Percentiles rank a stretch among this genome's conserved stretches.
phyloP scores from a whole-genome alignment of 352 stramenopile genomes.

The Globisporangium lucens region DNA sequence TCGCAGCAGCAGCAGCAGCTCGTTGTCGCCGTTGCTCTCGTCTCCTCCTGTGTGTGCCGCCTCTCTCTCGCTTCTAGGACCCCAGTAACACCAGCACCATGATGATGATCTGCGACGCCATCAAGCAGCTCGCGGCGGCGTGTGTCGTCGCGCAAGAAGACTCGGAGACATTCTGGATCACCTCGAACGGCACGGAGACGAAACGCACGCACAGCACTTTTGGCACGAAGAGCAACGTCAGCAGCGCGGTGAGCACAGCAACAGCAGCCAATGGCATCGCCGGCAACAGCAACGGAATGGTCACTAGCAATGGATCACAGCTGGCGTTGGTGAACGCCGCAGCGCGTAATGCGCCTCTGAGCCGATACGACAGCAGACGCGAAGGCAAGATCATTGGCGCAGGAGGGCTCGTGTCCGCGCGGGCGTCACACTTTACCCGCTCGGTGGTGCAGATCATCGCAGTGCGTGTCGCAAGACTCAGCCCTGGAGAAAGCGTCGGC shows the following conservation, averaged over 20 bases:
- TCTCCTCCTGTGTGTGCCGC: not conserved
- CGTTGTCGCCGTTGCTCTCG: not conserved
- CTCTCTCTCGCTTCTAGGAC: not conserved
- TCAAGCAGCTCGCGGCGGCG: slow-evolving; percentile 33
- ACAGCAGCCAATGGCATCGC: not conserved
- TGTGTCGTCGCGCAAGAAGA: slow-evolving; percentile 37
- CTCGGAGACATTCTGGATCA: slow-evolving; percentile 26
- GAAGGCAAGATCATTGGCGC: slow-evolving; percentile 12
- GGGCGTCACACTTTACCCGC: slow-evolving; percentile 35
- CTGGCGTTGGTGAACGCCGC: not conserved
- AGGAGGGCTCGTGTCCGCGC: slow-evolving; percentile 14
- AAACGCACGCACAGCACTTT: slow-evolving; percentile 24
- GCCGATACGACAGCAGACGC: slow-evolving; percentile 16
- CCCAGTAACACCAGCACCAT: slow-evolving; percentile 11
- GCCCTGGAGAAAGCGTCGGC: slow-evolving; percentile 21
- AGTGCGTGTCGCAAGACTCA: slow-evolving; percentile 36
- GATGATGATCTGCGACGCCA: slow-evolving; percentile 39
- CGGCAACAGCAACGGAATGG: not conserved
- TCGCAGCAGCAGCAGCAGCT: not conserved
- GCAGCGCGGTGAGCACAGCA: not conserved
- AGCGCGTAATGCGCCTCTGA: slow-evolving; percentile 2
- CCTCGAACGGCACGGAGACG: slow-evolving; percentile 21
- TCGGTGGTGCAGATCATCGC: slow-evolving; percentile 48
- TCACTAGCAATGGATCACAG: not conserved
- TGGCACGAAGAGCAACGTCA: slow-evolving; percentile 10